Evolutionary conservation across 148 eudicot genomes (phyloP).

Genomic region (Nepenthes gracilis): DNA sequence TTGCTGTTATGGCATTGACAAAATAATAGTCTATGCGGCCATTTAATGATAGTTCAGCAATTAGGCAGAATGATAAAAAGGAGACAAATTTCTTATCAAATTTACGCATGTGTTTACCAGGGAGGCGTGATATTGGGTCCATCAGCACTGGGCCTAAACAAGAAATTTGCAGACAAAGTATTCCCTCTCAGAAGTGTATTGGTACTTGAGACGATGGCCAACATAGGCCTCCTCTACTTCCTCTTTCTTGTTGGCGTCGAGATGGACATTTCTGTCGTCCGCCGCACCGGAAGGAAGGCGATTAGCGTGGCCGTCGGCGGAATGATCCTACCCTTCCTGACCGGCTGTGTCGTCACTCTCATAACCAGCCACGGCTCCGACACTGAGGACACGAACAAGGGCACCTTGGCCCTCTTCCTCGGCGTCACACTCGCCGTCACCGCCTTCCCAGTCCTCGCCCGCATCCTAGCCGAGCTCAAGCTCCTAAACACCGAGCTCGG

Average conservation of each 20-base stretch:
- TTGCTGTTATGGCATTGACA: no score
- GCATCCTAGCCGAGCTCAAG: constrained; percentile 68
- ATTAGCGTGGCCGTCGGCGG: constrained; percentile 51
- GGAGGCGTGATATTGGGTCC: constrained; percentile 72
- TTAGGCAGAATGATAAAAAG: background rate
- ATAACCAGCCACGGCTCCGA: constrained; percentile 10
- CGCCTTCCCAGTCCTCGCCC: constrained; percentile 65
- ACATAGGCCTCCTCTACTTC: constrained; percentile 60
- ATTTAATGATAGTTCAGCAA: no score
- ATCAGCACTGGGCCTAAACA: constrained; percentile 38
- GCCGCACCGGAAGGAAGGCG: constrained; percentile 41
- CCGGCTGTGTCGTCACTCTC: constrained; percentile 16
- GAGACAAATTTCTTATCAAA: background rate
- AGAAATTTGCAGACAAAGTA: constrained; percentile 15
- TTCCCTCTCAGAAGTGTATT: constrained; percentile 59
- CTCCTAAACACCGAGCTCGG: constrained; percentile 63
- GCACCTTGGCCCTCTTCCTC: constrained; percentile 44
- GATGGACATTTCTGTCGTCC: constrained; percentile 42
- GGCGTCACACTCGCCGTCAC: constrained; percentile 62
- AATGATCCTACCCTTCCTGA: constrained; percentile 45
- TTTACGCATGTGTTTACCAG: constrained; percentile 14
- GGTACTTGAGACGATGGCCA: constrained; percentile 71
- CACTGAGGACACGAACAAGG: constrained; percentile 6
- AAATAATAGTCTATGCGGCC: no score
- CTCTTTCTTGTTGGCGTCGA: constrained; percentile 66